These are phyloP conservation scores for Lactarius quietus DNA, from an alignment of 768 basidiomycete genomes.

Conservation along the genomic window DNA sequence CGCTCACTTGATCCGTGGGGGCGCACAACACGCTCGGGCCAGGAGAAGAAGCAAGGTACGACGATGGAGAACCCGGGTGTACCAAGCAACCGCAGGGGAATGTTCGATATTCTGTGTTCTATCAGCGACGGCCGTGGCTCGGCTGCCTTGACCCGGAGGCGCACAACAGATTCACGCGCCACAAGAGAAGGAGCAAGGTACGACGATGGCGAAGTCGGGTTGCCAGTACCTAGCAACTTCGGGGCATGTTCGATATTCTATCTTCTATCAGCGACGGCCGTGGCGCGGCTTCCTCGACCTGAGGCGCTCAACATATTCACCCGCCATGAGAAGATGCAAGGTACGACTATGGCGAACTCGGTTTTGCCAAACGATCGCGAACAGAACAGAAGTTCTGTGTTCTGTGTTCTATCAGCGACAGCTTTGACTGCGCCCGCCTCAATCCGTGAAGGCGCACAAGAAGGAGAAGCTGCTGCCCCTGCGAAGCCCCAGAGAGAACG, in stretches of 20 bases:
- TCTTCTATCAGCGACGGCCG: too few relatives aligned
- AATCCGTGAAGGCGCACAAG: neutral
- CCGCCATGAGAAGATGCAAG: neutral
- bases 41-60: neutral
- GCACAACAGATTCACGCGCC: too few relatives aligned
- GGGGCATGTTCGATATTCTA: neutral
- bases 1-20: too few relatives aligned
- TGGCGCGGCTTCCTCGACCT: too few relatives aligned
- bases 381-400: neutral
- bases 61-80: neutral
- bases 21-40: too few relatives aligned
- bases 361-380: neutral
- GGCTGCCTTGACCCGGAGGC: too few relatives aligned
- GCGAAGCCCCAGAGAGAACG: neutral
- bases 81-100: neutral
- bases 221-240: conserved; percentile 3
- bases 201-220: neutral
- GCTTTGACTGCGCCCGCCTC: conserved; percentile 2
- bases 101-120: neutral
- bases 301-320: too few relatives aligned
- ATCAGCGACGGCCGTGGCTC: too few relatives aligned
- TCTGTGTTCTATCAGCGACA: neutral
- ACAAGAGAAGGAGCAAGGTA: neutral
- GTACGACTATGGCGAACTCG: neutral
- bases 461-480: neutral